Conservation (phyloP, 2,329 filamentous ascomycete genomes). For the Trichoderma sp. region DNA sequence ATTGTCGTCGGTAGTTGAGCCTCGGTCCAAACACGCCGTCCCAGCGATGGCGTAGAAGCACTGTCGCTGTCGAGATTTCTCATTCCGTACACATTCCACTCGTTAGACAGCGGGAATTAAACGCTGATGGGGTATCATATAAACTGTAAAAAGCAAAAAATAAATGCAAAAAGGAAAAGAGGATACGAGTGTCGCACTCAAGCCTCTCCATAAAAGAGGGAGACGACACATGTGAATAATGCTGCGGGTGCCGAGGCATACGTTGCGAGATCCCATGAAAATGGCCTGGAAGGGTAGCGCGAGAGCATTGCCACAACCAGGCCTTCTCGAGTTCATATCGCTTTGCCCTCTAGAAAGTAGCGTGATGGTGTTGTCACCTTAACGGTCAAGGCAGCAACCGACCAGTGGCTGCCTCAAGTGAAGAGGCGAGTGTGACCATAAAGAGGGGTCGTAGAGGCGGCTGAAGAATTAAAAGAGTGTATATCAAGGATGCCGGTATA, state of each 20-base stretch:
- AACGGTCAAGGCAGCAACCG: conserved; percentile 30
- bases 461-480: background rate
- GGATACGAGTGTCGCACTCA: conserved; percentile 24
- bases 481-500: conserved; percentile 10
- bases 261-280: conserved; percentile 26
- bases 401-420: background rate
- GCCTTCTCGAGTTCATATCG: conserved; percentile 30
- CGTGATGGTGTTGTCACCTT: conserved; percentile 50
- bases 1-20: conserved; percentile 50
- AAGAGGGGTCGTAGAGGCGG: background rate
- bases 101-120: conserved; percentile 48
- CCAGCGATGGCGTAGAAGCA: conserved; percentile 59
- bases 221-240: background rate
- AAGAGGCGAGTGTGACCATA: conserved; percentile 2
- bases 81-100: conserved; percentile 33
- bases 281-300: conserved; percentile 47
- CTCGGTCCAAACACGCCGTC: conserved; percentile 56
- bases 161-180: conserved; percentile 22
- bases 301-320: conserved; percentile 51
- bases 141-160: conserved; percentile 23
- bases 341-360: conserved; percentile 42
- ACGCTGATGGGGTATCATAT: conserved; percentile 50
- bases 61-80: conserved; percentile 53
- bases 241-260: background rate
- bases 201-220: background rate